Evolutionary conservation across 805 yeast species (phyloP).

Genomic region (Ogataea saltuana): DNA sequence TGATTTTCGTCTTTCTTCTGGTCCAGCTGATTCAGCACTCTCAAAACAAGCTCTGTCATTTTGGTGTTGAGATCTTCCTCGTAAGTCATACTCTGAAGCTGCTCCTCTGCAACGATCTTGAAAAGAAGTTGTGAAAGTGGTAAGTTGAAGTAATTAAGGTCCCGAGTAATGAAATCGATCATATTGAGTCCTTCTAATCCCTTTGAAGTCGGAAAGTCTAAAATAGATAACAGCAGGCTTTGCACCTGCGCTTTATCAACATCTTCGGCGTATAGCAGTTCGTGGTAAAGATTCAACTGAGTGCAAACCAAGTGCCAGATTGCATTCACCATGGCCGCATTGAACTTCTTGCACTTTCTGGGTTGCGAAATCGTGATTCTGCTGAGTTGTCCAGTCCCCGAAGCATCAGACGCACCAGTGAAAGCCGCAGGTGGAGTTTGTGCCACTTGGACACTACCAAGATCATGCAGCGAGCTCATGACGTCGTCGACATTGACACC

Average conservation of each 20-base stretch:
- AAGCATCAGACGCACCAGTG: slow-evolving; percentile 6
- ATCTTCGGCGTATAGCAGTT: slow-evolving; percentile 19
- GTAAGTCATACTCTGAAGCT: slow-evolving; percentile 7
- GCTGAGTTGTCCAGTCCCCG: slow-evolving; percentile 4
- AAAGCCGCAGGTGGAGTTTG: slow-evolving; percentile 22
- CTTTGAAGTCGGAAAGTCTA: slow-evolving; percentile 14
- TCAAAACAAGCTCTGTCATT: slow-evolving; percentile 12
- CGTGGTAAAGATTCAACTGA: slow-evolving; percentile 21
- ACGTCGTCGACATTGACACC: slow-evolving; percentile 29
- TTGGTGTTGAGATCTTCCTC: slow-evolving; percentile 14
- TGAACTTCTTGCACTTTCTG: slow-evolving; percentile 9
- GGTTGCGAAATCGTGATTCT: slow-evolving; percentile 5
- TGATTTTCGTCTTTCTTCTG: slow-evolving; percentile 14
- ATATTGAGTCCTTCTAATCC: slow-evolving; percentile 3
- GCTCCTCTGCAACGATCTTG: slow-evolving; percentile 33
- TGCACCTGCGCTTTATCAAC: slow-evolving; percentile 16
- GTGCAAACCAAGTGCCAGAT: slow-evolving; percentile 28
- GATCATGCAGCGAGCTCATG: slow-evolving; percentile 30
- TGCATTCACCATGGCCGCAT: slow-evolving; percentile 19
- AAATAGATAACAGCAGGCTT: slow-evolving; percentile 18
- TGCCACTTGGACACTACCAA: slow-evolving; percentile 25
- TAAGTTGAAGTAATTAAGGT: slow-evolving; percentile 41
- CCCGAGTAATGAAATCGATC: slow-evolving; percentile 23
- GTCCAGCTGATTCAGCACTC: slow-evolving; percentile 17
- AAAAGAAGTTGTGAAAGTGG: slow-evolving; percentile 44